Percentiles rank a stretch among this genome's conserved stretches.
These are phyloP conservation scores for Cyclotella sp. DNA, from an alignment of 108 stramenopile species.

Conservation along the genomic window DNA sequence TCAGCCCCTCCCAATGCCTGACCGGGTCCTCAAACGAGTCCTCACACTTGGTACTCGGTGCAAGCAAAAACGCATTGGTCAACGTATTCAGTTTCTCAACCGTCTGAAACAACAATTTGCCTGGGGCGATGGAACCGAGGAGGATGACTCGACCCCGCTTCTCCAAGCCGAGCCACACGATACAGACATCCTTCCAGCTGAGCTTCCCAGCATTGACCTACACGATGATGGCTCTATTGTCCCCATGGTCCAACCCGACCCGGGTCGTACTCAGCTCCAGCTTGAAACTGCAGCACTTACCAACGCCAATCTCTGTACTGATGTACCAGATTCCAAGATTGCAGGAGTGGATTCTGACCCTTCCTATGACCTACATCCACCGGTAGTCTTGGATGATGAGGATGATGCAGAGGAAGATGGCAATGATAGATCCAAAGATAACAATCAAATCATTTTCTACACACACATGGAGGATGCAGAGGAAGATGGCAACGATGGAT, in stretches of 20 bases:
- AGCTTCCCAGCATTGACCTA: no score
- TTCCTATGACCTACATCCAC: not conserved
- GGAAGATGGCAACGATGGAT: not conserved
- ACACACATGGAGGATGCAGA: not conserved
- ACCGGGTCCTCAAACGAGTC: constrained; percentile 29
- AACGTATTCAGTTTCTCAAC: not conserved
- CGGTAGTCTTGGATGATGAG: not conserved
- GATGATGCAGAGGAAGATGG: constrained; percentile 5
- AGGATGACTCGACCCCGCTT: no score
- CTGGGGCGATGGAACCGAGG: not conserved
- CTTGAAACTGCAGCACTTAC: no score
- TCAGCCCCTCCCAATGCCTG: constrained; percentile 28
- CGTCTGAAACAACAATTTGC: no score
- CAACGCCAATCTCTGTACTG: no score
- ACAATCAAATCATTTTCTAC: no score
- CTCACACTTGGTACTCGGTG: constrained; percentile 5
- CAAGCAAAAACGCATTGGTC: not conserved
- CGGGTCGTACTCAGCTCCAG: no score
- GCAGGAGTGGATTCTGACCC: constrained; percentile 1
- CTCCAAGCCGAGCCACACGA: no score
- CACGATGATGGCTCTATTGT: no score
- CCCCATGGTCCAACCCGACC: no score
- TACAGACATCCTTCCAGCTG: no score
- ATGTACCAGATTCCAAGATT: not conserved
- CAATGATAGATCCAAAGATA: not conserved